A percentile compares a stretch with the other conserved stretches of the same genome.
Evolutionary conservation across 2,329 filamentous ascomycete genomes (phyloP).

Genomic region (Xylariaceae sp.): DNA sequence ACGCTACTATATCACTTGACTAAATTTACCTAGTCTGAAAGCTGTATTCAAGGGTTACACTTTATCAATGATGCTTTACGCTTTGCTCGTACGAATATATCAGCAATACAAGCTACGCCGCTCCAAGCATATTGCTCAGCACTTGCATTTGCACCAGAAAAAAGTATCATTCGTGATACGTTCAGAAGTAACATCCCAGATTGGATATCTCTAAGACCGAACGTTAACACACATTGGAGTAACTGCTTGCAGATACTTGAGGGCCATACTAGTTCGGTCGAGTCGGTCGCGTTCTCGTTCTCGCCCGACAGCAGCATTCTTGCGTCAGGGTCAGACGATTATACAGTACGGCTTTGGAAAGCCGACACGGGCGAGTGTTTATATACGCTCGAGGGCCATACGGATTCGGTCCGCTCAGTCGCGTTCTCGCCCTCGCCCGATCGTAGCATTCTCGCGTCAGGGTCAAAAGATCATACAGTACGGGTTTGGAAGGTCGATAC

Average conservation of each 20-base stretch:
- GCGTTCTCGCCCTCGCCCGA: no score
- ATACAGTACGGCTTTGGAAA: no score
- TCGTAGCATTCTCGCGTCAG: no score
- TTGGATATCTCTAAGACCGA: neutral
- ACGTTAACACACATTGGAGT: neutral
- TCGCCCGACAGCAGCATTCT: neutral
- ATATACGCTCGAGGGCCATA: no score
- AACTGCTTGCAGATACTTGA: neutral
- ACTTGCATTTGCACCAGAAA: conserved; percentile 41
- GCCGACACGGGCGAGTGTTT: no score
- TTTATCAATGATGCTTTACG: conserved; percentile 39
- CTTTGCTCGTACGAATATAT: conserved; percentile 34
- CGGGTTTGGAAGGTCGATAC: no score
- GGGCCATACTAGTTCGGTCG: neutral
- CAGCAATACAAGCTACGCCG: conserved; percentile 38
- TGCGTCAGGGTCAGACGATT: neutral
- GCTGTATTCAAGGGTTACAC: neutral
- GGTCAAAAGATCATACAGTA: no score
- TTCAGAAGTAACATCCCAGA: neutral
- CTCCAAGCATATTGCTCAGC: conserved; percentile 45
- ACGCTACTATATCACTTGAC: neutral
- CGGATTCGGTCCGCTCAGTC: no score
- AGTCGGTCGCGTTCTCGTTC: neutral
- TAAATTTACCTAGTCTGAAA: conserved; percentile 14
- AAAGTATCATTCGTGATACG: conserved; percentile 33